These are phyloP conservation scores for Wickerhamiella qilinensis DNA, from an alignment of 805 yeast genomes.

Conservation along the genomic window DNA sequence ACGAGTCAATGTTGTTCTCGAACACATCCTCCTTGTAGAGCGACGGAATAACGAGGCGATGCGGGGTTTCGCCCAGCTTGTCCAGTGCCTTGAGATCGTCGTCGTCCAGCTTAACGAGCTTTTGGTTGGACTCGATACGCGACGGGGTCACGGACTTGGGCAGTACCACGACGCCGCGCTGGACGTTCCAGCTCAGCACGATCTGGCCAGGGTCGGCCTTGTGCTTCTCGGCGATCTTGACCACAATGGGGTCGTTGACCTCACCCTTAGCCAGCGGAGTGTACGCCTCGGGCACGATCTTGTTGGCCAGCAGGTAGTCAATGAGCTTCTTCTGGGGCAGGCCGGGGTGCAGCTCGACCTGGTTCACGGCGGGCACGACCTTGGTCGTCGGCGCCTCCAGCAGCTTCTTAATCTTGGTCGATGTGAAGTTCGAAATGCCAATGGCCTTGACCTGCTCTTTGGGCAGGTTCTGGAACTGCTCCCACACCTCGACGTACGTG, in stretches of 20 bases:
- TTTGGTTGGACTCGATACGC: constrained; percentile 34
- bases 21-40: not conserved
- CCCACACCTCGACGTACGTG: constrained; percentile 40
- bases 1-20: not conserved
- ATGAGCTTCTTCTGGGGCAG: constrained; percentile 48
- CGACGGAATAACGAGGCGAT: not conserved
- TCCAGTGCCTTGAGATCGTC: constrained; percentile 27
- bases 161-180: constrained; percentile 42
- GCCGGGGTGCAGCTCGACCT: constrained; percentile 60
- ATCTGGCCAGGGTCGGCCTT: constrained; percentile 38
- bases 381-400: constrained; percentile 28
- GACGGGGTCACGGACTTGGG: constrained; percentile 60
- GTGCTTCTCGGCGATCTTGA: constrained; percentile 42
- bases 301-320: constrained; percentile 34
- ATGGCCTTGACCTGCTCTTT: constrained; percentile 38
- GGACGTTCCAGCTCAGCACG: constrained; percentile 45
- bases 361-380: constrained; percentile 50
- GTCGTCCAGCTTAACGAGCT: constrained; percentile 25
- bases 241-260: constrained; percentile 33
- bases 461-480: constrained; percentile 37
- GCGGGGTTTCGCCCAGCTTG: constrained; percentile 14
- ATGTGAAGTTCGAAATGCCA: constrained; percentile 58
- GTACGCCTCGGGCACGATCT: constrained; percentile 51
- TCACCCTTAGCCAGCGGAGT: constrained; percentile 55
- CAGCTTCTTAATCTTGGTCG: constrained; percentile 33